Percentiles rank a stretch among this genome's conserved stretches.
Conservation (phyloP, 495 filamentous ascomycete species). For the Talaromyces borbonicus region DNA sequence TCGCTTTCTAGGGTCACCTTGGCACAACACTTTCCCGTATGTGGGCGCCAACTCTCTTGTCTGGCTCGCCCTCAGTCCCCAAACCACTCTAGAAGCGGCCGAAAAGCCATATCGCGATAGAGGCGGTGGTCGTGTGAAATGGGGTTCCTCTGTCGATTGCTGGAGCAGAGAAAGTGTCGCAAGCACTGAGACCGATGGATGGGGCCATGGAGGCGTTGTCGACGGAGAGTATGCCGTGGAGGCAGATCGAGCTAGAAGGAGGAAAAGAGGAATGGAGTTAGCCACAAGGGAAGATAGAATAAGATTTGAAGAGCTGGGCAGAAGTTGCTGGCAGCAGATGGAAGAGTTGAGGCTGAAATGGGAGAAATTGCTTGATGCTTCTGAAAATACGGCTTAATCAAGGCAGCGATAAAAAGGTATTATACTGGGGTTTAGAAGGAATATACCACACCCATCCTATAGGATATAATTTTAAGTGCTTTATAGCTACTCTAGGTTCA, state of each 20-base stretch:
- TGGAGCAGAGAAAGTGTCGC: constrained; percentile 47
- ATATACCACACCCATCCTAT: no score
- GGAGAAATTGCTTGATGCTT: constrained; percentile 51
- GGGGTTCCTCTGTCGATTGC: constrained; percentile 61
- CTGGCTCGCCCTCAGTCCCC: constrained; percentile 67
- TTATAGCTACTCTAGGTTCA: no score
- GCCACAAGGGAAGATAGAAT: constrained; percentile 53
- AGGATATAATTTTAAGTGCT: background rate
- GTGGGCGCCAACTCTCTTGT: constrained; percentile 65
- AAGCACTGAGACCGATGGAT: constrained; percentile 73
- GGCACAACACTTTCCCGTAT: constrained; percentile 70
- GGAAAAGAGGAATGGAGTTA: constrained; percentile 46
- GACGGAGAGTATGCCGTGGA: constrained; percentile 37
- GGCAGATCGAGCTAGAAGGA: constrained; percentile 37
- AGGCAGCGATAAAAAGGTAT: background rate
- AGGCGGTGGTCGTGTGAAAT: constrained; percentile 57
- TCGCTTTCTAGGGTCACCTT: constrained; percentile 75
- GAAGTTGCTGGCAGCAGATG: constrained; percentile 70
- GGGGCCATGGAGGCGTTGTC: constrained; percentile 68
- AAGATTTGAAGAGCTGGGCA: constrained; percentile 66
- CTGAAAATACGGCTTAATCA: background rate
- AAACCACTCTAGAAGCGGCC: constrained; percentile 51
- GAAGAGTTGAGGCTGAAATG: constrained; percentile 71
- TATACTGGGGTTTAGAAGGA: no score
- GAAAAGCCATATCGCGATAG: constrained; percentile 34